phyloP scores from a whole-genome alignment of 257 asterid species.

The Verbascum thapsus region DNA sequence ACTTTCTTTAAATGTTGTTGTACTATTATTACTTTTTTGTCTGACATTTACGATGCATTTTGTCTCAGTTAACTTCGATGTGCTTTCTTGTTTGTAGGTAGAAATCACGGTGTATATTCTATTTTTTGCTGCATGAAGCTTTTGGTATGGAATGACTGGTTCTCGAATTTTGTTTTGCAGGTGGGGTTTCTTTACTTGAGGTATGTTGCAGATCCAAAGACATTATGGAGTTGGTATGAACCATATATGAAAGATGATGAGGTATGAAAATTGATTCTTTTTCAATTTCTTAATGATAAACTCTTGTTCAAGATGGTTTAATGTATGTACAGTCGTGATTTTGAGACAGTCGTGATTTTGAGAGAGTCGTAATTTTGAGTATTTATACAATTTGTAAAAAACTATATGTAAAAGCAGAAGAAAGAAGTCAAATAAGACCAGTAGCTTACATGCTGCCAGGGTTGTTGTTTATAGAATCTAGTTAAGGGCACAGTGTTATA shows the following conservation, averaged over 20 bases:
- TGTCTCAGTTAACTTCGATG: neutral
- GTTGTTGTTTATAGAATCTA: slow-evolving; percentile 16
- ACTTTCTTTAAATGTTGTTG: neutral
- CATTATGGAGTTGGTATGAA: slow-evolving; percentile 93
- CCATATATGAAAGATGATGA: slow-evolving; percentile 93
- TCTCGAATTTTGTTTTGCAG: slow-evolving; percentile 42
- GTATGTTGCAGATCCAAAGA: slow-evolving; percentile 89
- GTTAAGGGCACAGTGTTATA: neutral
- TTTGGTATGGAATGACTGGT: slow-evolving; percentile 22
- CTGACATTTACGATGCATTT: neutral
- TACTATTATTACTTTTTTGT: neutral
- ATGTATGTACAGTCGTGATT: slow-evolving; percentile 8
- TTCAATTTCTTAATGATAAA: slow-evolving; percentile 15
- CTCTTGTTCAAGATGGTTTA: neutral
- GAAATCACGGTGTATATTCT: neutral
- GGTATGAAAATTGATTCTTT: slow-evolving; percentile 57
- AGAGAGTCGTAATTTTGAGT: slow-evolving; percentile 19
- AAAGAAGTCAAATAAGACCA: slow-evolving; percentile 17
- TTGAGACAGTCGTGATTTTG: slow-evolving; percentile 11
- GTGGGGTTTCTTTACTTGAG: slow-evolving; percentile 89
- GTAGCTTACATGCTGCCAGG: slow-evolving; percentile 14
- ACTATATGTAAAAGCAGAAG: slow-evolving; percentile 17
- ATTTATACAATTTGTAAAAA: slow-evolving; percentile 19
- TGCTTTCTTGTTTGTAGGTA: slow-evolving; percentile 1
- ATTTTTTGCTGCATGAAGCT: slow-evolving; percentile 15